Evolutionary conservation across 208 protist genomes (phyloP).

Genomic region (Zelonia costaricensis): DNA sequence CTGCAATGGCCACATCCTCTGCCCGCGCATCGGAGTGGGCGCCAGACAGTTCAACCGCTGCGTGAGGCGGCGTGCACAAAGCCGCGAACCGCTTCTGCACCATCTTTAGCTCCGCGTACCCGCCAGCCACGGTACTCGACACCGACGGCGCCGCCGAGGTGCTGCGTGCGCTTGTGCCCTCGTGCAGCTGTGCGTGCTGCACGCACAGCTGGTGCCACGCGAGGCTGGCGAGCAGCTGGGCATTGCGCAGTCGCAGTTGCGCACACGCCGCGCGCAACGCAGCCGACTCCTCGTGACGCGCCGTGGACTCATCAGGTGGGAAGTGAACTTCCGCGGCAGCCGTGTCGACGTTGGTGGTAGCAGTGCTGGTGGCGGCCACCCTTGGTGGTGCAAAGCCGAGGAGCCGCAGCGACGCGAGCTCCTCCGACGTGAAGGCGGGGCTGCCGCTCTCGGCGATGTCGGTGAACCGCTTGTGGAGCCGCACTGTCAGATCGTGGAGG

Average conservation of each 20-base stretch:
- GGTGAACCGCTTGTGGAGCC: constrained; percentile 18
- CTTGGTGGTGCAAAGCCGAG: constrained; percentile 23
- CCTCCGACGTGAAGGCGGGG: constrained; percentile 6
- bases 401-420: background rate
- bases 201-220: constrained; percentile 22
- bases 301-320: too few relatives aligned
- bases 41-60: background rate
- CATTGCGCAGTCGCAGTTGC: constrained; percentile 4
- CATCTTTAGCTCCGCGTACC: background rate
- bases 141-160: background rate
- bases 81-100: background rate
- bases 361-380: background rate
- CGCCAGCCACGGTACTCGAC: background rate
- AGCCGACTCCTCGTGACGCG: too few relatives aligned
- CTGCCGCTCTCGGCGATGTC: background rate
- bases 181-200: background rate
- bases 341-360: background rate
- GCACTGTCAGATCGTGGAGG: constrained; percentile 6
- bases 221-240: constrained; percentile 8
- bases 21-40: background rate
- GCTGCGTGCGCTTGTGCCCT: background rate
- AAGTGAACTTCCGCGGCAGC: too few relatives aligned
- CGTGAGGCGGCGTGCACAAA: background rate
- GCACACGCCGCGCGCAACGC: background rate
- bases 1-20: constrained; percentile 17